These are phyloP conservation scores for Boletus rubroflammeus DNA, from an alignment of 768 basidiomycete genomes.

Conservation along the genomic window DNA sequence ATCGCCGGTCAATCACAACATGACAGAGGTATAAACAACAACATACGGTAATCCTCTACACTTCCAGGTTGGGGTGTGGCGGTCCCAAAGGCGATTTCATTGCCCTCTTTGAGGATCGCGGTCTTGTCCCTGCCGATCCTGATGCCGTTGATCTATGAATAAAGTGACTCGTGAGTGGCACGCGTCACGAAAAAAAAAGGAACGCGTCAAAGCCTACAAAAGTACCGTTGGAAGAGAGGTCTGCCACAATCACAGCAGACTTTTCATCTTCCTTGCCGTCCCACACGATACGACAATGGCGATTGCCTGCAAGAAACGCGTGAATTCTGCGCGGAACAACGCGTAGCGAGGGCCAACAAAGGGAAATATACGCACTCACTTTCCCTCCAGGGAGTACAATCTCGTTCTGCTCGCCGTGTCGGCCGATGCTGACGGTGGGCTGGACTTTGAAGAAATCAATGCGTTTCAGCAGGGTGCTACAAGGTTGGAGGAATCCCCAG, in stretches of 20 bases:
- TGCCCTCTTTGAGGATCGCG: constrained; percentile 54
- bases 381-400: constrained; percentile 65
- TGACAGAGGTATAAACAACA: neutral
- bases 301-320: constrained; percentile 36
- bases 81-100: constrained; percentile 84
- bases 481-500: constrained; percentile 73
- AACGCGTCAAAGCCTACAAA: constrained; percentile 32
- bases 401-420: constrained; percentile 43
- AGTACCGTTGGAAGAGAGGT: constrained; percentile 44
- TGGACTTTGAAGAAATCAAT: constrained; percentile 60
- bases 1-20: neutral
- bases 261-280: constrained; percentile 31
- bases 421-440: constrained; percentile 51
- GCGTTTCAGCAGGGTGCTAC: constrained; percentile 46
- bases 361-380: constrained; percentile 54
- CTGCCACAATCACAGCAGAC: constrained; percentile 33
- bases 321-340: constrained; percentile 13
- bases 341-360: constrained; percentile 8
- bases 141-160: constrained; percentile 37
- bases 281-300: constrained; percentile 38
- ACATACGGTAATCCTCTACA: constrained; percentile 74
- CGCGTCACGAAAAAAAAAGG: constrained; percentile 1
- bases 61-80: constrained; percentile 41
- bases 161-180: constrained; percentile 6
- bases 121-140: constrained; percentile 39